Evolutionary conservation across 352 stramenopile genomes (phyloP).

Genomic region (Phytophthora sp.): DNA sequence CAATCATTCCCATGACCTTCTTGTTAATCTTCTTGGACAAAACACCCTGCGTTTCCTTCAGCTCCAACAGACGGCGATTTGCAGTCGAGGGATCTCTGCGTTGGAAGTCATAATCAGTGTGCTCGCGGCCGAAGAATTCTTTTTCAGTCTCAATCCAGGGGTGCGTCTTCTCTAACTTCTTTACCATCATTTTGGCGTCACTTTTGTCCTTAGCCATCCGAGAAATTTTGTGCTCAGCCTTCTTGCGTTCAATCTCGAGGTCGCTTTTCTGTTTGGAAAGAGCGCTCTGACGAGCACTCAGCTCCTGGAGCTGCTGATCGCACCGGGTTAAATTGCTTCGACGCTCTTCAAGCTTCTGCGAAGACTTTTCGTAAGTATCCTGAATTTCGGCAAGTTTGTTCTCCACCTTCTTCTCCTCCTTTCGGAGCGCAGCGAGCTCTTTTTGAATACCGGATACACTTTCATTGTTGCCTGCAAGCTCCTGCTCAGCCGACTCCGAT

Average conservation of each 20-base stretch:
- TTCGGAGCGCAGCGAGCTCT: slow-evolving; percentile 62
- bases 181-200: slow-evolving; percentile 90
- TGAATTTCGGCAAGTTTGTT: slow-evolving; percentile 73
- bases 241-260: slow-evolving; percentile 95
- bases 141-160: slow-evolving; percentile 98
- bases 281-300: slow-evolving; percentile 81
- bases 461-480: slow-evolving; percentile 67
- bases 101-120: slow-evolving; percentile 99
- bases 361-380: slow-evolving; percentile 61
- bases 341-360: slow-evolving; percentile 70
- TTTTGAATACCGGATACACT: slow-evolving; percentile 58
- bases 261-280: slow-evolving; percentile 89
- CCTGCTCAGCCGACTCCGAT: slow-evolving; percentile 71
- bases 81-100: slow-evolving; percentile 86
- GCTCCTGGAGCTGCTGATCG: slow-evolving; percentile 92
- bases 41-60: slow-evolving; percentile 94
- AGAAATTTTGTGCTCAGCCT: slow-evolving; percentile 92
- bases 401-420: slow-evolving; percentile 76
- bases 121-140: slow-evolving; percentile 96
- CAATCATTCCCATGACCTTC: slow-evolving; percentile 99
- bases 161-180: slow-evolving; percentile 93
- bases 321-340: slow-evolving; percentile 80
- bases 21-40: slow-evolving; percentile 99
- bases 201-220: slow-evolving; percentile 94
- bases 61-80: slow-evolving; percentile 85